Evolutionary conservation across 129 eudicot genomes (phyloP), one percentile per base, ranked within the genome.

Genomic region (Chrysanthemum seticuspe): DNA sequence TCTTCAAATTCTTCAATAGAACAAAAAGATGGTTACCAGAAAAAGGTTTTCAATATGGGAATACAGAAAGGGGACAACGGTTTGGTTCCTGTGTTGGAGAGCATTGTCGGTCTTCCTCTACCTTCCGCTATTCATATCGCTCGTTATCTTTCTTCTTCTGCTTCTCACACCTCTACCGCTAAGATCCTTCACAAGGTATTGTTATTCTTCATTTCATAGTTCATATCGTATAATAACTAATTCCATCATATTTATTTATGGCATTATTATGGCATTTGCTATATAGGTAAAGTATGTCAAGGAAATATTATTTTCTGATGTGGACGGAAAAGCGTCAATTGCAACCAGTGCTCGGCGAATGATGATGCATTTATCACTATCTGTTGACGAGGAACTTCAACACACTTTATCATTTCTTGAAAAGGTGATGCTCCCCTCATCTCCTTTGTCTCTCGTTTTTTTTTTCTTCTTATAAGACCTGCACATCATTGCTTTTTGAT

Each of bases 321-420:
- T 76, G 74, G 84, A 82, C 68, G 89, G 79, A 74, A 73, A 55
- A 63, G 74, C 67, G 5, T 67, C 69, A 59, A 76, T 83, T 61
- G 90, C 83, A 13, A 82, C 48, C 45, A 74, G 19, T 70, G 98
- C 89, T 69, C 86, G 84, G 7, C 80, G 80, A 12, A 92, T 92
- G 96, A 85, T 92, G 98, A 75, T 79, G 80, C 82, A 84, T 77
- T 73, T 92, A 54, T 89, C 98, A 10, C 76, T 92, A 70, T 52
- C 87, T 58, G 75, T 86, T 65, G 98, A 89, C 67, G 98, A 92
- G 53, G 96, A 92, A 73, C 65, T 92, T 78, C 96, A 92, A 67
- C 96, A 87, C 53, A 89, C 96, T 13, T 83, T 92, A 54, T 88
- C 98, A 15, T 92, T 92, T 77, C 89, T 89, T 60, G 88, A 92